Conservation (phyloP, 1,284 basidiomycete species). For the Stereum hirsutum region DNA sequence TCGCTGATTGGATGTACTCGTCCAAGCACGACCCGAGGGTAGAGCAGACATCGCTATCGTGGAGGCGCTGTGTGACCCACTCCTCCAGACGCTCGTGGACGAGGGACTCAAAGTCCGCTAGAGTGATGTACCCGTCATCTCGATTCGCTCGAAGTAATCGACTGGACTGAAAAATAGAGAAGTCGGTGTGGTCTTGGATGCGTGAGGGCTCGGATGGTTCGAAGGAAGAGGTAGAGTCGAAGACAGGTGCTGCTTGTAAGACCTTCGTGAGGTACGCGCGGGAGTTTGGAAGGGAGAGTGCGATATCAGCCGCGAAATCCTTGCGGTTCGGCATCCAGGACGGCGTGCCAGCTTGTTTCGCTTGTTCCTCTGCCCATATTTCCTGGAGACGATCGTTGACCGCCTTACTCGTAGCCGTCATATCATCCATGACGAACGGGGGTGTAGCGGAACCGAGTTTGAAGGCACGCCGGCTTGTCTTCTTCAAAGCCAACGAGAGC, state of each 20-base stretch:
- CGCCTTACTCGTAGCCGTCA: conserved; percentile 8
- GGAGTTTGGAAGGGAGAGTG: conserved; percentile 4
- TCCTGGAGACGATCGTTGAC: conserved; percentile 14
- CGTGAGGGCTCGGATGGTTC: background rate
- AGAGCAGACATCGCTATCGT: background rate
- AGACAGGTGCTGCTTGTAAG: background rate
- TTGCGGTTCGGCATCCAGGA: conserved; percentile 16
- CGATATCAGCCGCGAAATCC: conserved; percentile 12
- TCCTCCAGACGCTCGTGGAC: conserved; percentile 9
- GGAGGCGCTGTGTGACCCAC: background rate
- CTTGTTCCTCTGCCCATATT: conserved; percentile 23
- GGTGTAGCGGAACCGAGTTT: conserved; percentile 23
- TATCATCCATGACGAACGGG: conserved; percentile 11
- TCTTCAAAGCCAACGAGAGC: conserved; percentile 20
- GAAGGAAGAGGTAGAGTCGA: background rate
- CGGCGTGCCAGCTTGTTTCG: background rate
- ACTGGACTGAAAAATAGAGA: background rate
- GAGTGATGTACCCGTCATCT: background rate
- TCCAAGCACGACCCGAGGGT: conserved; percentile 17
- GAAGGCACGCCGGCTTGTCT: conserved; percentile 24
- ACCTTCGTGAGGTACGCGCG: conserved; percentile 1
- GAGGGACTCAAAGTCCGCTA: conserved; percentile 4
- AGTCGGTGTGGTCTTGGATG: background rate
- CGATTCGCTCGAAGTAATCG: background rate
- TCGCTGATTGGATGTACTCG: conserved; percentile 20